Percentiles rank a stretch among this genome's conserved stretches.
Conservation (phyloP, 1,139 yeast species). For the Zygosaccharomyces sapae region DNA sequence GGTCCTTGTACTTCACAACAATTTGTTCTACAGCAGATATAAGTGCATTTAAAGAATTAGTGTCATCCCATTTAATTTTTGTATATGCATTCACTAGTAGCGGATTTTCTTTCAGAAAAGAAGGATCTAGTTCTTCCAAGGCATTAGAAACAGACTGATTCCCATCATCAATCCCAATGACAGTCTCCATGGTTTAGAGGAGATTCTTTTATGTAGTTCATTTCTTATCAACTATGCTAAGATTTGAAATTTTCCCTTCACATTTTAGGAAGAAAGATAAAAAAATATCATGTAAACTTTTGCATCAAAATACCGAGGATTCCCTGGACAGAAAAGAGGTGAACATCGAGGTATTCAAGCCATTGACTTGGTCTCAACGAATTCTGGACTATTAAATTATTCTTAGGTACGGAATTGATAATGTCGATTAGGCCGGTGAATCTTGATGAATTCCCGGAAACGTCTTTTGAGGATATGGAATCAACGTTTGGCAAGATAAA, state of each 20-base stretch:
- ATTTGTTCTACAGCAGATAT: constrained; percentile 33
- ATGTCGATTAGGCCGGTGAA: constrained; percentile 25
- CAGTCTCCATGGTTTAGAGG: neutral
- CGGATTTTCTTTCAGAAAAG: constrained; percentile 37
- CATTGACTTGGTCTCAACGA: neutral
- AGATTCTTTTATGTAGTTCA: neutral
- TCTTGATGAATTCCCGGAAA: constrained; percentile 25
- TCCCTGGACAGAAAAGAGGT: neutral
- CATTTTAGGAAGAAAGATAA: neutral
- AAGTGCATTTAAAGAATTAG: constrained; percentile 27
- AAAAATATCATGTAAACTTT: neutral
- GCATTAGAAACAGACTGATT: constrained; percentile 3
- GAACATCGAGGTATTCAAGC: neutral
- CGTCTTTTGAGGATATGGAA: constrained; percentile 35
- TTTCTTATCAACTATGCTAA: neutral
- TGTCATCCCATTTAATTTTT: constrained; percentile 27
- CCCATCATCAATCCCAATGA: neutral
- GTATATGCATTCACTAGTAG: constrained; percentile 29
- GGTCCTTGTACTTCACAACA: constrained; percentile 36
- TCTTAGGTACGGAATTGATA: neutral
- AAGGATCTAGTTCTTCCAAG: constrained; percentile 23
- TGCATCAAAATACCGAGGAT: neutral
- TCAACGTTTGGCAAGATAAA: constrained; percentile 25
- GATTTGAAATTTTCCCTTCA: neutral
- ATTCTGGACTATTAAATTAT: neutral